phyloP scores from a whole-genome alignment of 331 rosid species.

The Cydonia oblonga region DNA sequence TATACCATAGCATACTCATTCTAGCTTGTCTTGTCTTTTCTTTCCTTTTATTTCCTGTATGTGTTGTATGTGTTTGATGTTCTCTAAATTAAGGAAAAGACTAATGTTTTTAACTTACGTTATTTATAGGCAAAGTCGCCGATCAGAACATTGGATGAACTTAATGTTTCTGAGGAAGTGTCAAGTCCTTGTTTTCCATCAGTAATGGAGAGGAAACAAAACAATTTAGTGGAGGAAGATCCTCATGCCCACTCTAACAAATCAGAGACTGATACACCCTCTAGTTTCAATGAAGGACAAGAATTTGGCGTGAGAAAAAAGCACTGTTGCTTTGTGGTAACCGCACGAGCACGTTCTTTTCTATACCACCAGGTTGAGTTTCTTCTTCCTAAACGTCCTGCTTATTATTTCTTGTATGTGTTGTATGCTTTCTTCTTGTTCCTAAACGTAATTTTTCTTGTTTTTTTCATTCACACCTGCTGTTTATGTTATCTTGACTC shows the following conservation, averaged over 20 bases:
- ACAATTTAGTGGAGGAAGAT: conserved; percentile 18
- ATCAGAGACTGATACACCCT: conserved; percentile 17
- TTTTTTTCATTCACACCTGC: not conserved
- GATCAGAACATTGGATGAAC: conserved; percentile 77
- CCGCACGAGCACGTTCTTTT: conserved; percentile 75
- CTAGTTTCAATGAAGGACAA: conserved; percentile 21
- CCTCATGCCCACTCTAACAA: conserved; percentile 14
- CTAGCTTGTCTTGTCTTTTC: not conserved
- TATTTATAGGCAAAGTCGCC: conserved; percentile 82
- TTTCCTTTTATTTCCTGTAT: not conserved
- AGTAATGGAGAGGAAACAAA: conserved; percentile 39
- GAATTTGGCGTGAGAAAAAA: conserved; percentile 69
- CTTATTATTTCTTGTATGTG: not conserved
- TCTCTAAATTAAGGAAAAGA: not conserved
- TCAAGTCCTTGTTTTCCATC: conserved; percentile 69
- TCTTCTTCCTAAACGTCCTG: not conserved
- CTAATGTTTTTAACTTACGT: conserved; percentile 1
- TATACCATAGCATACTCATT: not conserved
- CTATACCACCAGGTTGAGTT: conserved; percentile 84
- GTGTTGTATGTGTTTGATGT: not conserved
- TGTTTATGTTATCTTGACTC: not conserved
- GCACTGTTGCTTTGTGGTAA: conserved; percentile 64
- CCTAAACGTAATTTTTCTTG: not conserved
- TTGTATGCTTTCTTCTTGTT: not conserved
- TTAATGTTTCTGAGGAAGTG: conserved; percentile 49